These are phyloP conservation scores for Tetrahymena borealis DNA, from an alignment of 73 alveolate genomes.

Conservation along the genomic window DNA sequence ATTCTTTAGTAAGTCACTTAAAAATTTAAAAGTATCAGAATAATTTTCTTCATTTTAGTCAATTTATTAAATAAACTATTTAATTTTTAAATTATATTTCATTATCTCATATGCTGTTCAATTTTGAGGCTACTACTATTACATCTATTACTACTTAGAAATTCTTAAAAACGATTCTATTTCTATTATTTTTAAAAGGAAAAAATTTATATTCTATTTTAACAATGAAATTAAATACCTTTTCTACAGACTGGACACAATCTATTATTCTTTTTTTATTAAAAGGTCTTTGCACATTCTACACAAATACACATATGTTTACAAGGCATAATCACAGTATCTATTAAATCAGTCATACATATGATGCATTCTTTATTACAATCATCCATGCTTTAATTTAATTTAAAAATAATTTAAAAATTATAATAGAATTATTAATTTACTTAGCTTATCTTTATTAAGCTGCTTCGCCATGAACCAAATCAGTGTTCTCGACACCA, in stretches of 20 bases:
- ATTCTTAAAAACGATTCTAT: not conserved
- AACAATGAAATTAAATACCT: not conserved
- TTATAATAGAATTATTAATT: not conserved
- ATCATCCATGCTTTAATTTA: not conserved
- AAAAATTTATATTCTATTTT: not conserved
- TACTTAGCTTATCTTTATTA: not conserved
- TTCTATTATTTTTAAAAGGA: not conserved
- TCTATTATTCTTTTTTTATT: conserved; percentile 18
- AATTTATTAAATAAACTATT: no score
- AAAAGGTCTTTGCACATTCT: conserved; percentile 9
- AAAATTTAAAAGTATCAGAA: no score
- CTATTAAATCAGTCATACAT: conserved; percentile 22
- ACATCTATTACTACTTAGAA: not conserved
- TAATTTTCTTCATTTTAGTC: no score
- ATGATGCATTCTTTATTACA: conserved; percentile 37
- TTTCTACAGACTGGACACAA: conserved; percentile 41
- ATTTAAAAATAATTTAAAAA: not conserved
- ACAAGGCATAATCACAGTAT: conserved; percentile 40
- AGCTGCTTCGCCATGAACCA: not conserved
- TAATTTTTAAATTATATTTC: no score
- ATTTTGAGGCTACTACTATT: not conserved
- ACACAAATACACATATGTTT: conserved; percentile 43
- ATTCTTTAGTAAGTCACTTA: no score
- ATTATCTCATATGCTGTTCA: not conserved
- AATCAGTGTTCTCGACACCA: not conserved